These are phyloP conservation scores for Guadua angustifolia DNA, from an alignment of 176 grass and related monocot genomes.

Conservation along the genomic window DNA sequence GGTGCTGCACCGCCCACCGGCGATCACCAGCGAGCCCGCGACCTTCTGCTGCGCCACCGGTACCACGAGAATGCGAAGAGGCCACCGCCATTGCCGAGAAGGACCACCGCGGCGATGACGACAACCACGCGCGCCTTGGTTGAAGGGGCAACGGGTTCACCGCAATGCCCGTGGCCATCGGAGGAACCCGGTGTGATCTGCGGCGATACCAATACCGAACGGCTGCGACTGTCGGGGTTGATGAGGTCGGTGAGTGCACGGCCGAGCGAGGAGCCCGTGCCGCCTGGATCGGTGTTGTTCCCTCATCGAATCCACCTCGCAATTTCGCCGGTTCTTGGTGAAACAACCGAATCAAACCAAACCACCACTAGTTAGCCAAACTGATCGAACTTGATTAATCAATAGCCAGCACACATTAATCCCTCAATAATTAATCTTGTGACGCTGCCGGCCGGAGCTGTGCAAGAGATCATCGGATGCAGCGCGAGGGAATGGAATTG, in stretches of 20 bases:
- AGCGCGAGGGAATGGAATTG: constrained; percentile 40
- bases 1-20: constrained; percentile 26
- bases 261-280: constrained; percentile 55
- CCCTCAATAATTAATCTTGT: neutral
- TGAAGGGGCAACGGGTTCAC: constrained; percentile 44
- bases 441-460: too few relatives aligned
- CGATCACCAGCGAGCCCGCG: neutral
- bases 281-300: constrained; percentile 81
- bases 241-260: constrained; percentile 78
- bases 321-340: constrained; percentile 67
- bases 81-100: constrained; percentile 48
- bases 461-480: constrained; percentile 18
- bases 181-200: constrained; percentile 38
- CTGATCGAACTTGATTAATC: neutral
- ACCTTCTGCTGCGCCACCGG: constrained; percentile 48
- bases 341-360: constrained; percentile 13
- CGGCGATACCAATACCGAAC: constrained; percentile 67
- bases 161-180: constrained; percentile 48
- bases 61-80: constrained; percentile 64
- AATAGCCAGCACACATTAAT: neutral
- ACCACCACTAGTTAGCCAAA: neutral
- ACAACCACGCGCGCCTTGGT: constrained; percentile 59
- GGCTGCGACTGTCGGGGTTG: constrained; percentile 72
- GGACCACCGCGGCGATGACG: constrained; percentile 44
- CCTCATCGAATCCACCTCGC: constrained; percentile 70